Base-by-base conservation (phyloP, 192 early-diverging fungal genomes). In the Mortierella antarctica region DNA sequence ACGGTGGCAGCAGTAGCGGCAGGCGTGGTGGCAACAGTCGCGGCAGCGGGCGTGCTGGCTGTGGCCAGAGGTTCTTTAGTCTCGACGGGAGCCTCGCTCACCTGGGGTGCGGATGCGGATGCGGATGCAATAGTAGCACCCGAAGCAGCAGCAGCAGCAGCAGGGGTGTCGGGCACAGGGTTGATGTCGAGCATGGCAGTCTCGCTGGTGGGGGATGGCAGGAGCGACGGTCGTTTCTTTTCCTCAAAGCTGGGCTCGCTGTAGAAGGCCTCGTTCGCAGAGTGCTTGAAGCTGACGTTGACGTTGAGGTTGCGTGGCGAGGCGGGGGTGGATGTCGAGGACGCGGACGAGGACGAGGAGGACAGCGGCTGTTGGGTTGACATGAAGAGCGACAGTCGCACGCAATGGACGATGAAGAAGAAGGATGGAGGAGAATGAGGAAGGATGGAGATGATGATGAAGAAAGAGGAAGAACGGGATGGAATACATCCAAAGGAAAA, bases 181-280 rank as follows among this genome's bases (percentile, higher is more conserved):
- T 80, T 71, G 57, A 62, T 65, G 6, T 71, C 70, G 23, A 67
- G 69, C 47, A 57, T 67, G n/a, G 21, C 39, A 2, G 59, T 64
- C 39, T 67, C 73, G 20, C 7, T 52, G 23, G 65, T 50, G 5
- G 59, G 73, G 23, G 73, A 68, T 1, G 62, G 21, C 46, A 8
- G 20, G 6, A 15, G 8, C 20, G 47, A 46, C 17, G 31, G 9
- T 11, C n/a, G 49, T 15, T 42, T 59, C 14, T 53, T 50, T 46
- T 44, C 23, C 6, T 56, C 49, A n/a, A 74, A 67, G 23, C 20
- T 44, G 2, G 72, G 72, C 52, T 52, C 65, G 21, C 49, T 53
- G 57, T 52, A 74, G 55, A 74, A 74, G 42, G 57, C 72, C 48
- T 31, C 18, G 65, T 74, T 66, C 39, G 65, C 71, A 17, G 47